Evolutionary conservation across 805 yeast species (phyloP), one percentile per base, ranked within the genome.

Genomic region (Starmerella potacharoeniae): DNA sequence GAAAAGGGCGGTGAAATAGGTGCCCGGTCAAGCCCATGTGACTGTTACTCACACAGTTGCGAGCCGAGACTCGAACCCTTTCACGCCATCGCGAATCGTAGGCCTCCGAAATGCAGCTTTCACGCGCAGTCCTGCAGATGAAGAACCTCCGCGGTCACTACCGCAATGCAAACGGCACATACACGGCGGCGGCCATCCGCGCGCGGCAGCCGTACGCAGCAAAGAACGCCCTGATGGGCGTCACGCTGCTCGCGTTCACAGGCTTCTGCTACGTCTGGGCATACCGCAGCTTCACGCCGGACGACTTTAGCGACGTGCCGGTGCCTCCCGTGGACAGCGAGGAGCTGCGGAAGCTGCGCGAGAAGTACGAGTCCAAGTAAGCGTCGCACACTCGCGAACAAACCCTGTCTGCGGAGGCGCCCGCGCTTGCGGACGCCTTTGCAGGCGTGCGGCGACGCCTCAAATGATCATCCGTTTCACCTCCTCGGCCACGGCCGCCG

Each of bases 131-230:
- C 34, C 43, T 35, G n/a, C 59, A 58, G 42, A 36, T 47, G 35
- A 37, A 44, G 35, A 44, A 57, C 39, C 30, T 57, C 31, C 57
- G 59, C 39, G 60, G 56, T 8, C 55, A 58, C 41, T 64, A 79
- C 65, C 78, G 77, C 53, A 86, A 85, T 68, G 84, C 81, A 60
- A 85, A 90, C 36, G 84, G 79, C 71, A 83, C 83, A 66, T 89
- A 89, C 91, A 86, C 96, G 1, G 96, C 96, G 14, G 96, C 96
- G 6, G 81, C 91, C 76, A 75, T 87, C 61, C 77, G 97, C 60
- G 96, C 96, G 48, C 79, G 97, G 69, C 76, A 78, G 57, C 97
- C 96, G 43, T 91, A 79, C 66, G 86, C 89, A 71, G 79, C 82
- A 77, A 80, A 76, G 64, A 91, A 90, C 68, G 78, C 84, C 66